Evolutionary conservation across 139 green algal species (phyloP).

Genomic region (Picochlorum sp.): DNA sequence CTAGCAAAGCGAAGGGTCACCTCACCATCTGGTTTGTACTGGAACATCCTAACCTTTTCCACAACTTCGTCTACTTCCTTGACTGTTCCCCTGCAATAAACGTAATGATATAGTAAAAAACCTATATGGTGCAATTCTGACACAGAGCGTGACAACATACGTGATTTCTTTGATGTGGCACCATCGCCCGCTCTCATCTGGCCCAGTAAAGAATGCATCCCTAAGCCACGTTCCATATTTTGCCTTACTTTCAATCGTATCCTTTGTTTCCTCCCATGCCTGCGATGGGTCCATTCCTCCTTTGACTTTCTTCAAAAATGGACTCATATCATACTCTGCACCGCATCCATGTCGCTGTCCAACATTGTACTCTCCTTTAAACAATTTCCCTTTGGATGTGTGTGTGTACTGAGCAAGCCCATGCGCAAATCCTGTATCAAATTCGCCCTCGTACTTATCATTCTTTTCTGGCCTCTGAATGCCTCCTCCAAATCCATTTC

Average conservation of each 20-base stretch:
- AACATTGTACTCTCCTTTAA: slow-evolving; percentile 67
- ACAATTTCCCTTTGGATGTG: slow-evolving; percentile 50
- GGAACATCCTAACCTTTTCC: slow-evolving; percentile 71
- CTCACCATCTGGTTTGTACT: slow-evolving; percentile 84
- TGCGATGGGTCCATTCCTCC: slow-evolving; percentile 31
- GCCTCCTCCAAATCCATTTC: slow-evolving; percentile 65
- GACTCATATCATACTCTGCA: slow-evolving; percentile 53
- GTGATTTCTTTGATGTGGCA: slow-evolving; percentile 41
- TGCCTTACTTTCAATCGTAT: slow-evolving; percentile 35
- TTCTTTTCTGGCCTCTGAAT: slow-evolving; percentile 47
- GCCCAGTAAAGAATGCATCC: slow-evolving; percentile 39
- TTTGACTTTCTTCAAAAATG: slow-evolving; percentile 60
- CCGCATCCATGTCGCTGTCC: slow-evolving; percentile 67
- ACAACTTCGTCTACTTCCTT: slow-evolving; percentile 70
- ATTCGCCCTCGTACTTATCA: slow-evolving; percentile 85
- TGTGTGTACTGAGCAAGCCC: slow-evolving; percentile 72
- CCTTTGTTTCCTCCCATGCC: slow-evolving; percentile 40
- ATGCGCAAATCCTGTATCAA: slow-evolving; percentile 72
- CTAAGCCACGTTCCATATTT: slow-evolving; percentile 45
- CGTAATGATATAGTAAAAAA: no score
- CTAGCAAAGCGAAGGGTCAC: slow-evolving; percentile 61
- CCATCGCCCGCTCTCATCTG: slow-evolving; percentile 27
- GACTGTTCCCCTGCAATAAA: slow-evolving; percentile 53
- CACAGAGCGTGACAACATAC: not conserved
- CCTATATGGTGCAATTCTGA: no score